A percentile compares a stretch with the other conserved stretches of the same genome.
phyloP scores from a whole-genome alignment of 805 yeast genomes.

The Candida quercuum region DNA sequence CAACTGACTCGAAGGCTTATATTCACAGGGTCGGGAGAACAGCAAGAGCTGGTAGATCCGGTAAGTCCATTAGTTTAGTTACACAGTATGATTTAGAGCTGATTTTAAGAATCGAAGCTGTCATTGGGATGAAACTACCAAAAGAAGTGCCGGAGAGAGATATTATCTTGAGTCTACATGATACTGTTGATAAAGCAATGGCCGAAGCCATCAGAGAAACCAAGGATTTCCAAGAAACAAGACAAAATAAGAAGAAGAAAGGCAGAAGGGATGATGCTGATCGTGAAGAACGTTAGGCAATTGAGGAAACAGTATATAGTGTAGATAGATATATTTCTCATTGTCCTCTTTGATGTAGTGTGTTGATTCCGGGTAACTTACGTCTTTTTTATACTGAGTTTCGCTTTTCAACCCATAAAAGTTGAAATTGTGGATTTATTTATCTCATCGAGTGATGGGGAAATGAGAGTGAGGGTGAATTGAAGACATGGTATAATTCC shows the following conservation, averaged over 20 bases:
- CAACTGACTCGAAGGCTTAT: slow-evolving; percentile 79
- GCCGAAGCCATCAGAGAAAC: slow-evolving; percentile 71
- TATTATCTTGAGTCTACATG: slow-evolving; percentile 70
- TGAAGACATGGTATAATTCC: too few relatives aligned
- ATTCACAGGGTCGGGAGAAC: slow-evolving; percentile 93
- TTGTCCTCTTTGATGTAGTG: background rate
- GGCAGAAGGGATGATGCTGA: slow-evolving; percentile 19
- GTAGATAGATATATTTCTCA: too few relatives aligned
- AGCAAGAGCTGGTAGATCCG: slow-evolving; percentile 89
- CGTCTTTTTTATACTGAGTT: too few relatives aligned
- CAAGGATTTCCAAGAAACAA: slow-evolving; percentile 25
- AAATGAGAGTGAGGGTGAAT: too few relatives aligned
- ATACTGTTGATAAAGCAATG: slow-evolving; percentile 85
- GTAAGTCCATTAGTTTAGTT: slow-evolving; percentile 80
- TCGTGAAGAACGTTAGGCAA: slow-evolving; percentile 19
- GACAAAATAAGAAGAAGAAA: slow-evolving; percentile 9
- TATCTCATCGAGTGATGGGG: too few relatives aligned
- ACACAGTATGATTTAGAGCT: slow-evolving; percentile 94
- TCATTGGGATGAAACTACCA: slow-evolving; percentile 74
- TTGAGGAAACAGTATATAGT: too few relatives aligned
- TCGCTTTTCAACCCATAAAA: too few relatives aligned
- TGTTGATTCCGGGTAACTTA: too few relatives aligned
- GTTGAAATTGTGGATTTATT: too few relatives aligned
- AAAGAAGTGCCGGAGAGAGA: slow-evolving; percentile 77
- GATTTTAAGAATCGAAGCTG: slow-evolving; percentile 84